phyloP scores from a whole-genome alignment of 805 yeast genomes.

The Ogataea wickerhamii region DNA sequence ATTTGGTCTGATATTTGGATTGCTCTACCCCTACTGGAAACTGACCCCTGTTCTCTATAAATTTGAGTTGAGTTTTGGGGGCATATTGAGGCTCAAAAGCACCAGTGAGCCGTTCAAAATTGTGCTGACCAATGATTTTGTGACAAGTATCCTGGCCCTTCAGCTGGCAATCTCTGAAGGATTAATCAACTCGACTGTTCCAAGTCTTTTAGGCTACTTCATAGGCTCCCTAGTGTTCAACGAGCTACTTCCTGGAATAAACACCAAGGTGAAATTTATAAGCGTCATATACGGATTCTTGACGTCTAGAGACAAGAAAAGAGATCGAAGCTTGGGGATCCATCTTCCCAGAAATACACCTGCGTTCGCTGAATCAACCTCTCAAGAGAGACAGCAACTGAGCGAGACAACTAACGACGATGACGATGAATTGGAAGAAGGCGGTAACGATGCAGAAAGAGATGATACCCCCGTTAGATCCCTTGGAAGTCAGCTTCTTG shows the following conservation, averaged over 20 bases:
- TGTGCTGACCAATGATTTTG: conserved; percentile 33
- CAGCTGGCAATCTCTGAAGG: conserved; percentile 45
- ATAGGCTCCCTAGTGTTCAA: conserved; percentile 42
- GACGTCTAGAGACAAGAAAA: conserved; percentile 8
- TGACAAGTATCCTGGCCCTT: conserved; percentile 27
- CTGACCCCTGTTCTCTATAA: conserved; percentile 40
- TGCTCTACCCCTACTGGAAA: conserved; percentile 38
- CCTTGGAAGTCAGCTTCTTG: conserved; percentile 56
- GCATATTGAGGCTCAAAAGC: conserved; percentile 15
- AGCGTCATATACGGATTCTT: conserved; percentile 14
- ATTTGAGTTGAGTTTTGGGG: conserved; percentile 35
- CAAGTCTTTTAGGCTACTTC: conserved; percentile 40
- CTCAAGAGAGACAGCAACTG: conserved; percentile 6
- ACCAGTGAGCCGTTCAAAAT: conserved; percentile 21
- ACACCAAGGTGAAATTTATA: conserved; percentile 23
- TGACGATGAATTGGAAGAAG: conserved; percentile 31
- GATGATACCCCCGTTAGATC: conserved; percentile 62
- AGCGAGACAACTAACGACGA: conserved; percentile 12
- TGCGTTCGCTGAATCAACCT: conserved; percentile 1
- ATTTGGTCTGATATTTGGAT: conserved; percentile 36
- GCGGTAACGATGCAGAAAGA: conserved; percentile 32
- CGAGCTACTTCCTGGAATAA: conserved; percentile 42
- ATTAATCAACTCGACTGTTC: conserved; percentile 32
- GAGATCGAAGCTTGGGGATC: conserved; percentile 7
- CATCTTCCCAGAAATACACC: background rate